Evolutionary conservation across 108 stramenopile genomes (phyloP), one percentile per base, ranked within the genome.

Genomic region (Cyclotella baltica): DNA sequence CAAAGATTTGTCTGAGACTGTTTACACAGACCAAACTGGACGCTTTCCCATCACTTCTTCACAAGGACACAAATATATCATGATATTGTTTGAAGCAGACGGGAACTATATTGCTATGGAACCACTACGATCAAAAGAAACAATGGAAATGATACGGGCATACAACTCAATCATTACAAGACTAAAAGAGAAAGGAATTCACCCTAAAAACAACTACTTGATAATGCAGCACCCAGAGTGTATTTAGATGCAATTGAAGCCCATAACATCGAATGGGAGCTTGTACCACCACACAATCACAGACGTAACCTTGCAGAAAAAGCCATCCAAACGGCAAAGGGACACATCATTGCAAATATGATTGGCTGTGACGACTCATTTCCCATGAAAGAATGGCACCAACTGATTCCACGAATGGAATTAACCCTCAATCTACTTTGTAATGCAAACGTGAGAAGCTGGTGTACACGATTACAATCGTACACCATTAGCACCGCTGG

Each of bases 51-150:
- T 36, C 13, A 36, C 63, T 6, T 81, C 86, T 8, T 33, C 27
- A 35, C 58, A 23, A 9, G 85, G 85, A 0, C 72, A 87, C 61
- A 46, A 82, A 34, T 82, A 87, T 58, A 35, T 83, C 0, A 57
- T 87, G 55, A 43, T 85, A 3, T n/a, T 85, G 0, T 75, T 83
- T 16, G 68, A 83, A 1, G 63, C 80, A 31, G 78, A 88, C 61
- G 61, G 63, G 65, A 76, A 81, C 53, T 53, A 34, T 34, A 88
- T 88, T n/a, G 56, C 77, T 23, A 62, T 56, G 3, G 73, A 69
- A 65, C 74, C 69, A 29, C 66, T 78, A 47, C 51, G 40, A 18
- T 19, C n/a, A 1, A 35, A 37, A 53, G 56, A 33, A 72, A 22
- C 55, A 43, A 15, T n/a, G n/a, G n/a, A n/a, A n/a, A 27, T 72